Percentiles rank a stretch among this genome's conserved stretches.
Conservation (phyloP, 2,329 filamentous ascomycete species). For the Penicillium hordei region DNA sequence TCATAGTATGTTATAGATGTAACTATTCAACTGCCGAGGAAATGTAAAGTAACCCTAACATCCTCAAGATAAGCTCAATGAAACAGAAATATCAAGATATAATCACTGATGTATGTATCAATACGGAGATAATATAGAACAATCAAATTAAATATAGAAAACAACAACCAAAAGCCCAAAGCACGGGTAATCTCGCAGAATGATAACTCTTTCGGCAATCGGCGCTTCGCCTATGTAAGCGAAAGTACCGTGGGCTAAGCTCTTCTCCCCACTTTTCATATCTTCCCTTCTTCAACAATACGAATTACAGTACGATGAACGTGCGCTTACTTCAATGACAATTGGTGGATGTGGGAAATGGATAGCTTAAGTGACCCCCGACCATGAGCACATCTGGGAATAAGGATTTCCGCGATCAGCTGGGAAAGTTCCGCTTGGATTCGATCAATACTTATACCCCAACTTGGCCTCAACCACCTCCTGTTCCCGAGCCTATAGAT, state of each 20-base stretch:
- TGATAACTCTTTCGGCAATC: neutral
- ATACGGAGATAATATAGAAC: neutral
- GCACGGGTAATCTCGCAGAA: neutral
- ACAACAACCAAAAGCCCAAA: too few species aligned
- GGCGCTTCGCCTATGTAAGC: neutral
- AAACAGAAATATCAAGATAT: neutral
- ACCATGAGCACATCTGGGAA: slow-evolving; percentile 26
- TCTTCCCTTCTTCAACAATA: neutral
- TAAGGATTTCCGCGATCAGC: slow-evolving; percentile 36
- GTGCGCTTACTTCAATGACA: neutral
- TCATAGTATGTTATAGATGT: neutral
- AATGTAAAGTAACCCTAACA: neutral
- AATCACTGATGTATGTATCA: neutral
- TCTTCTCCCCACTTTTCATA: slow-evolving; percentile 1
- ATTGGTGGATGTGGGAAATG: slow-evolving; percentile 22
- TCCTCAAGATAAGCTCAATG: neutral
- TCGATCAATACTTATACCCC: slow-evolving; percentile 16
- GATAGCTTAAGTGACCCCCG: slow-evolving; percentile 21
- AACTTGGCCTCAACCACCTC: slow-evolving; percentile 14
- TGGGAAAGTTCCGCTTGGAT: slow-evolving; percentile 36
- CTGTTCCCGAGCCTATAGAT: slow-evolving; percentile 13
- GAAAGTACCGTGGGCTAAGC: neutral
- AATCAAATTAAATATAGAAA: neutral
- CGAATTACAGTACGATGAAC: neutral
- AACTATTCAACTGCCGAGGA: neutral